A percentile compares a stretch with the other conserved stretches of the same genome.
Conservation (phyloP, 2,329 filamentous ascomycete genomes). For the Diaporthe batatas region DNA sequence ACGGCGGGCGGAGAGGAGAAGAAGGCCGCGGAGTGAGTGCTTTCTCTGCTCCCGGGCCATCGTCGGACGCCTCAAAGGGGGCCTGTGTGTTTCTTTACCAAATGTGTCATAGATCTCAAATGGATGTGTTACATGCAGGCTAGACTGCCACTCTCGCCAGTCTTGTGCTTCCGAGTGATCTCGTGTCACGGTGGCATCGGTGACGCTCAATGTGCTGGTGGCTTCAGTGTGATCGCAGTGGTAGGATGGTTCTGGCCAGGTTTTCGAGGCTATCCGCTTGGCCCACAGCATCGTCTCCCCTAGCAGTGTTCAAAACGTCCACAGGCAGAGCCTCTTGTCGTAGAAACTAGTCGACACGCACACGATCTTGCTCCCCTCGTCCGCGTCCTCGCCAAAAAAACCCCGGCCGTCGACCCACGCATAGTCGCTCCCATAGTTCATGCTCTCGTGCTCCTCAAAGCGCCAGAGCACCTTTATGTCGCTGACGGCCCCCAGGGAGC, state of each 20-base stretch:
- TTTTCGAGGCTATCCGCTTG: background rate
- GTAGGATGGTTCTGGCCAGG: background rate
- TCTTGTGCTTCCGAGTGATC: no score
- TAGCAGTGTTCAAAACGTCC: conserved; percentile 57
- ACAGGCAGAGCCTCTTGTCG: conserved; percentile 77
- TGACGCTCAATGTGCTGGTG: no score
- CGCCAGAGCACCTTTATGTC: conserved; percentile 73
- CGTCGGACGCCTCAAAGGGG: no score
- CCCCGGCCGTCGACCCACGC: conserved; percentile 53
- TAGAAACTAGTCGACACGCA: conserved; percentile 84
- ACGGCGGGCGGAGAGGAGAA: conserved; percentile 35
- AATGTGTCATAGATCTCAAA: conserved; percentile 9
- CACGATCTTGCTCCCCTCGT: conserved; percentile 49
- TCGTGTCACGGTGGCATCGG: background rate
- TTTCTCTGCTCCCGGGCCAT: background rate
- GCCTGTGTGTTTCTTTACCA: background rate
- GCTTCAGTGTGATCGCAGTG: no score
- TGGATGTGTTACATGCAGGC: background rate
- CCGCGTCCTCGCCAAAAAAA: conserved; percentile 45
- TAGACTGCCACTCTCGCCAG: background rate
- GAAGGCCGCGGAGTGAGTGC: background rate
- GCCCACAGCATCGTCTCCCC: background rate
- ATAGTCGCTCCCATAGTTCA: conserved; percentile 92
- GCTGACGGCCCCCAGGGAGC: conserved; percentile 60
- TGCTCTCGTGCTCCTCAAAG: conserved; percentile 90